These are phyloP conservation scores for Dryadomyces sulphureus DNA, from an alignment of 2,329 filamentous ascomycete genomes.

Conservation along the genomic window DNA sequence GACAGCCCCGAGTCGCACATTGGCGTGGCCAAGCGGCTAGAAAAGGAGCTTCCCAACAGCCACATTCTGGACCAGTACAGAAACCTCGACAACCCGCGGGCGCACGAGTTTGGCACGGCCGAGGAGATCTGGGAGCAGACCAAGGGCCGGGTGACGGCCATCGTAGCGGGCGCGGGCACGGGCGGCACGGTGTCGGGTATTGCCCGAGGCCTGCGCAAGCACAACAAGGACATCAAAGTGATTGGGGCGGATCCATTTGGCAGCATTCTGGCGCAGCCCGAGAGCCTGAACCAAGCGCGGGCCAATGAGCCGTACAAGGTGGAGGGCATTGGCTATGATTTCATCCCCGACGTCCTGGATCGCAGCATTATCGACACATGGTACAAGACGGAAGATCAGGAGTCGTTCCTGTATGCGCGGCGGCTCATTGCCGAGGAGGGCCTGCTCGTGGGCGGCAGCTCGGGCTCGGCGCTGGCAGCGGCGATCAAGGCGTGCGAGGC, in stretches of 20 bases:
- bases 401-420: conserved; percentile 83
- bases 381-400: conserved; percentile 94
- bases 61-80: conserved; percentile 96
- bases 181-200: conserved; percentile 91
- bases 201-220: conserved; percentile 71
- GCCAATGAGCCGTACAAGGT: conserved; percentile 88
- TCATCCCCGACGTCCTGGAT: conserved; percentile 86
- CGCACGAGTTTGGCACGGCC: conserved; percentile 87
- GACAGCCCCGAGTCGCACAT: conserved; percentile 95
- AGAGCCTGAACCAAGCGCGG: conserved; percentile 62
- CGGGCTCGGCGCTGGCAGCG: conserved; percentile 80
- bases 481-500: conserved; percentile 66
- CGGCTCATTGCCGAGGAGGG: conserved; percentile 89
- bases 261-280: conserved; percentile 76
- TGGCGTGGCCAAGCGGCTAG: conserved; percentile 74
- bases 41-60: conserved; percentile 92
- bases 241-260: conserved; percentile 87
- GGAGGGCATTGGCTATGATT: conserved; percentile 97
- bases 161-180: conserved; percentile 87
- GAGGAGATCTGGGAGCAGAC: conserved; percentile 95
- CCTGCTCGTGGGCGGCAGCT: conserved; percentile 82
- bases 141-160: conserved; percentile 61
- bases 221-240: conserved; percentile 73
- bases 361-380: conserved; percentile 72
- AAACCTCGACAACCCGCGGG: conserved; percentile 80